Evolutionary conservation across 1,139 yeast genomes (phyloP).

Genomic region (Taiozyma onychis): DNA sequence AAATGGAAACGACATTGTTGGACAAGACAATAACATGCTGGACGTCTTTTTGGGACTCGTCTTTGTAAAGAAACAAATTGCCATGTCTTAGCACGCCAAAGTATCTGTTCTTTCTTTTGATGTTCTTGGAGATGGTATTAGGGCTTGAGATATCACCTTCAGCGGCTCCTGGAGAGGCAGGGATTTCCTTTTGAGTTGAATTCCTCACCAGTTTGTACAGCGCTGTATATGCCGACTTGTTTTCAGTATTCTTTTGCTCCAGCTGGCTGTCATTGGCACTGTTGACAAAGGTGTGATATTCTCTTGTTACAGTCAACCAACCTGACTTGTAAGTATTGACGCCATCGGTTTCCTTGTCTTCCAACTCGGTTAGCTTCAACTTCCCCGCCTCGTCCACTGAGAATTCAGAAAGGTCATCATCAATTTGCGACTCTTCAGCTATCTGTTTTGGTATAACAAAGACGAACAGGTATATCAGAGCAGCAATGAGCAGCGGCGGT

Average conservation of each 20-base stretch:
- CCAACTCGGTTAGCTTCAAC: conserved; percentile 56
- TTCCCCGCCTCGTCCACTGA: conserved; percentile 29
- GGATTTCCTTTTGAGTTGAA: conserved; percentile 20
- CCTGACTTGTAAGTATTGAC: conserved; percentile 65
- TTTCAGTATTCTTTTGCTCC: conserved; percentile 22
- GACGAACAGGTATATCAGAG: conserved; percentile 20
- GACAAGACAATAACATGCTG: conserved; percentile 76
- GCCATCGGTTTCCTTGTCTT: conserved; percentile 54
- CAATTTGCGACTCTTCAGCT: conserved; percentile 17
- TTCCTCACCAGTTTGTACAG: conserved; percentile 50
- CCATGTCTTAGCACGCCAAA: conserved; percentile 77
- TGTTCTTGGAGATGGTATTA: conserved; percentile 24
- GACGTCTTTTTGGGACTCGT: conserved; percentile 59
- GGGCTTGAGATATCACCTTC: conserved; percentile 15
- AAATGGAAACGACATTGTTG: conserved; percentile 65
- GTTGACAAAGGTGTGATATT: conserved; percentile 51
- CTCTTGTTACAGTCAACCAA: conserved; percentile 80
- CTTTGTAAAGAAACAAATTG: conserved; percentile 73
- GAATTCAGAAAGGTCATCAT: background rate
- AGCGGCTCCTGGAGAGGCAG: background rate
- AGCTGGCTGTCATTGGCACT: conserved; percentile 20
- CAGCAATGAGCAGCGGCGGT: conserved; percentile 47
- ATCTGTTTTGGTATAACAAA: conserved; percentile 17
- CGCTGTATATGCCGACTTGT: conserved; percentile 53
- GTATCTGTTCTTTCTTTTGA: conserved; percentile 52